These are phyloP conservation scores for Adansonia digitata DNA, from an alignment of 345 rosid species.

Conservation along the genomic window DNA sequence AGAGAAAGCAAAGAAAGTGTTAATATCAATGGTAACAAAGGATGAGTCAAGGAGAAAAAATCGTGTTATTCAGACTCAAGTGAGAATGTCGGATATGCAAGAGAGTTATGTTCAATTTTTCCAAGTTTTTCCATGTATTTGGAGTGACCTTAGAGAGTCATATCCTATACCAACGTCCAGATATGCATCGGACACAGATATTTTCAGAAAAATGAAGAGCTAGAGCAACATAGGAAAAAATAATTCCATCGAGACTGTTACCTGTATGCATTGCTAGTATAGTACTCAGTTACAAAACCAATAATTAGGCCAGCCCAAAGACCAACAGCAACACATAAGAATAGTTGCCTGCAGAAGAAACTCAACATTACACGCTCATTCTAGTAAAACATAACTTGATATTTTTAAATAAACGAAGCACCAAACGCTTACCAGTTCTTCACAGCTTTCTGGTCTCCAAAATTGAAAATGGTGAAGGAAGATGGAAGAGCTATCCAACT, in stretches of 20 bases:
- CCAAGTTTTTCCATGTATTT: too few species aligned
- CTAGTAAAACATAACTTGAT: neutral
- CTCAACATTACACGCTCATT: neutral
- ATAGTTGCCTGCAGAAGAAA: constrained; percentile 49
- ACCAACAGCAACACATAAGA: constrained; percentile 64
- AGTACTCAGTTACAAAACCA: constrained; percentile 71
- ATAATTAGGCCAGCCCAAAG: too few species aligned
- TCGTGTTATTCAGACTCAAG: too few species aligned
- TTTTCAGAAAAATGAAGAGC: too few species aligned
- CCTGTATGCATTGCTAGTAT: constrained; percentile 76
- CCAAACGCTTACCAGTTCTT: constrained; percentile 48
- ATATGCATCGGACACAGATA: too few species aligned
- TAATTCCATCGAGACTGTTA: neutral
- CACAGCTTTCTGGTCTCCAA: constrained; percentile 60
- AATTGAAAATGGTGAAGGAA: constrained; percentile 64
- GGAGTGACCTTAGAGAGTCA: too few species aligned
- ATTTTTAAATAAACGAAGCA: neutral
- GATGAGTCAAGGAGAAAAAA: neutral
- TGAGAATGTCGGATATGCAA: too few species aligned
- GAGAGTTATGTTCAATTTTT: too few species aligned
- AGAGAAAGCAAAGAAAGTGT: neutral
- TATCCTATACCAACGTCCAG: too few species aligned
- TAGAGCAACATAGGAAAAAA: too few species aligned
- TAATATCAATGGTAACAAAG: neutral
- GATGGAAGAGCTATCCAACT: constrained; percentile 60